Evolutionary conservation across 1,284 basidiomycete genomes (phyloP).

Genomic region (Moniliella sp.): DNA sequence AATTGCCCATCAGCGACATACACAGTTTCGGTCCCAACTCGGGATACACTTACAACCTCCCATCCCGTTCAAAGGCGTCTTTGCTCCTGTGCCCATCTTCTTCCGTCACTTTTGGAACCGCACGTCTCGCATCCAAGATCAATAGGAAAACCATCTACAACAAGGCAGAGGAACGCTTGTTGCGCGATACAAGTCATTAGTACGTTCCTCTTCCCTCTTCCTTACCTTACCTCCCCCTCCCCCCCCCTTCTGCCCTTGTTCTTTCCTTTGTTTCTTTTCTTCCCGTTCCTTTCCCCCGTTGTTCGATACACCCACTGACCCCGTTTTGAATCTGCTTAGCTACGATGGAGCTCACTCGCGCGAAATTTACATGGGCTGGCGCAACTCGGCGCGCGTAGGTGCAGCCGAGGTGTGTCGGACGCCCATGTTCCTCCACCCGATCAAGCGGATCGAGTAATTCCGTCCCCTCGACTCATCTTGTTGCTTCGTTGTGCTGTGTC

Average conservation of each 20-base stretch:
- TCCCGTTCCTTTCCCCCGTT: no score
- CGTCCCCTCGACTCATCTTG: no score
- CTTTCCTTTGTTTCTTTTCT: no score
- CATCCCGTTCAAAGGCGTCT: slow-evolving; percentile 32
- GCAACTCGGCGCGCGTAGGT: no score
- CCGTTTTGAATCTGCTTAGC: no score
- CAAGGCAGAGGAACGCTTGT: slow-evolving; percentile 30
- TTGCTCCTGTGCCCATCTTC: slow-evolving; percentile 31
- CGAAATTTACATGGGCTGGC: slow-evolving; percentile 32
- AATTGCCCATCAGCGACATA: slow-evolving; percentile 22
- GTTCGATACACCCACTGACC: no score
- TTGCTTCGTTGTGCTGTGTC: no score
- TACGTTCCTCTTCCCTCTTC: no score
- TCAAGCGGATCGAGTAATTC: slow-evolving; percentile 31
- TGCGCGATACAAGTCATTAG: slow-evolving; percentile 30
- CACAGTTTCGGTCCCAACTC: slow-evolving; percentile 31
- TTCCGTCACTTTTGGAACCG: slow-evolving; percentile 31
- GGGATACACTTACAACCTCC: slow-evolving; percentile 28
- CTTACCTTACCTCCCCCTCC: no score
- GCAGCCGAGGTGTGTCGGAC: slow-evolving; percentile 29
- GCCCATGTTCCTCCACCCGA: slow-evolving; percentile 29
- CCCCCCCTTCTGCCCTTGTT: no score
- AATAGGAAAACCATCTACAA: slow-evolving; percentile 31
- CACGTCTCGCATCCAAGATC: slow-evolving; percentile 24
- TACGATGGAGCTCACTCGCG: slow-evolving; percentile 28